A percentile compares a stretch with the other conserved stretches of the same genome.
Conservation (phyloP, 1,284 basidiomycete genomes). For the Ceraceosorus bombacis region DNA sequence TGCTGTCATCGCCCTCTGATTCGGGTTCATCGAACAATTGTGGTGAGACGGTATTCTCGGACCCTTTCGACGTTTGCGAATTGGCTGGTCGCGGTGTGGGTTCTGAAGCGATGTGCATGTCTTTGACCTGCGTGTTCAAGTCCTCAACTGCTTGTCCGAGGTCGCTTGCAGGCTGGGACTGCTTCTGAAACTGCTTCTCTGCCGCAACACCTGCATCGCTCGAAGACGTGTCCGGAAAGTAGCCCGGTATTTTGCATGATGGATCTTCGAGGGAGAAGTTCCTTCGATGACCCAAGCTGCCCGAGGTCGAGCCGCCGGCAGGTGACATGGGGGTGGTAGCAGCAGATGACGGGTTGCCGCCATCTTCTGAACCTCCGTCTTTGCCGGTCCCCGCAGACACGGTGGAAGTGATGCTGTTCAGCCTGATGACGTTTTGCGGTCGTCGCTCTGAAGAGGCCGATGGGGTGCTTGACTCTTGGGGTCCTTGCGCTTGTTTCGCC, state of each 20-base stretch:
- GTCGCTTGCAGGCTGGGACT: not conserved
- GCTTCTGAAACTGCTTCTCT: not conserved
- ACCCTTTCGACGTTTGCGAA: no score
- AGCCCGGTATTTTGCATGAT: not conserved
- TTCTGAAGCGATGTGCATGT: not conserved
- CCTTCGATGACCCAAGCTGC: not conserved
- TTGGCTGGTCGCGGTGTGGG: no score
- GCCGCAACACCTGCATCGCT: not conserved
- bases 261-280: not conserved
- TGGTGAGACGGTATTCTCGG: not conserved
- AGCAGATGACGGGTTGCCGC: not conserved
- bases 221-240: not conserved
- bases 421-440: not conserved
- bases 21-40: not conserved
- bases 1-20: not conserved
- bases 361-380: not conserved
- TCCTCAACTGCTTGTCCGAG: constrained; percentile 1
- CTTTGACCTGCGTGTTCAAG: not conserved
- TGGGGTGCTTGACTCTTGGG: no score
- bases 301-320: not conserved
- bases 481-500: no score
- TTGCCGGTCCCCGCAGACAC: not conserved
- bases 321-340: not conserved
- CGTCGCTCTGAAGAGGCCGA: no score
- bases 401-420: not conserved